Conservation (phyloP, 257 asterid species). For the Solanum boliviense region DNA sequence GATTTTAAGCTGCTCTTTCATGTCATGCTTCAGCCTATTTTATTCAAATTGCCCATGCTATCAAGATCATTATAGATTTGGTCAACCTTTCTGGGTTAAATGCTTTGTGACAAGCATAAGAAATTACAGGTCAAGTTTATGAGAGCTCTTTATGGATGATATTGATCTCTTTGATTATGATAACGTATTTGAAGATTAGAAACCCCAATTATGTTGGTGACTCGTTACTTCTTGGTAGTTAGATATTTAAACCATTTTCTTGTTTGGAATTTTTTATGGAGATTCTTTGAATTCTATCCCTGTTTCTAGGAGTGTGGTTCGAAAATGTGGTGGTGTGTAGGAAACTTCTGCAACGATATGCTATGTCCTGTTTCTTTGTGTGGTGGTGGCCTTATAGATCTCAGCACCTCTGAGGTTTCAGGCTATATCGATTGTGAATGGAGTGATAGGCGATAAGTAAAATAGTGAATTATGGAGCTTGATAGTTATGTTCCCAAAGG, state of each 20-base stretch:
- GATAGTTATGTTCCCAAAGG: background rate
- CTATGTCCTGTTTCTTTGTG: background rate
- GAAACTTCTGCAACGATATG: background rate
- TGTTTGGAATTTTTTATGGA: background rate
- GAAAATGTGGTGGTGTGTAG: background rate
- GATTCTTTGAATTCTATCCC: background rate
- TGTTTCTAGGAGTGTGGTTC: background rate
- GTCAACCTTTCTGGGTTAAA: background rate
- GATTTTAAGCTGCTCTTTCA: background rate
- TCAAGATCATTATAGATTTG: background rate
- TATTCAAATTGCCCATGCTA: background rate
- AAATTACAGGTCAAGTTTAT: background rate
- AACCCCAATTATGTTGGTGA: background rate
- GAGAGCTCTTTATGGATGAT: background rate
- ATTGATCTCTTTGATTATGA: background rate
- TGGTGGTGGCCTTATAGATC: background rate
- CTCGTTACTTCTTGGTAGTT: background rate
- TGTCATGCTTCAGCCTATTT: background rate
- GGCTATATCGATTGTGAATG: background rate
- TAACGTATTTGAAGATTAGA: background rate
- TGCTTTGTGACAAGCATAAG: background rate
- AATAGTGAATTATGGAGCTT: background rate
- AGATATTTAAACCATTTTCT: background rate
- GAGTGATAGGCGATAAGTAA: background rate
- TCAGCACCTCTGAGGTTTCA: background rate